Conservation (phyloP, 1,284 basidiomycete genomes). For the Apiotrichum mycotoxinovorans region DNA sequence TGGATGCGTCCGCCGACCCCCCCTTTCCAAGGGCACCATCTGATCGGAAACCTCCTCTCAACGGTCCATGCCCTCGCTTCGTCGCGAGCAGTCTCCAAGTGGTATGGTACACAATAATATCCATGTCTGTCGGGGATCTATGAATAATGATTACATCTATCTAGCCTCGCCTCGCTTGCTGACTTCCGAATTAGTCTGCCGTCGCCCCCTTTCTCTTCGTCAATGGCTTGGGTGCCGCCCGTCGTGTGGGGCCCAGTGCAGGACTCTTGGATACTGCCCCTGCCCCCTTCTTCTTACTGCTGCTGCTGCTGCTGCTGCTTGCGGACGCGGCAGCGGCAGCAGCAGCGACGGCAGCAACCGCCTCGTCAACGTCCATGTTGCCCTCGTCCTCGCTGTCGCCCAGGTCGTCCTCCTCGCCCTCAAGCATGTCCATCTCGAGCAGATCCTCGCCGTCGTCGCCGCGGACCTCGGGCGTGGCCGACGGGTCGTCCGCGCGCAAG, state of each 20-base stretch:
- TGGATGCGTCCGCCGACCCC: no score
- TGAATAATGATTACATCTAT: neutral
- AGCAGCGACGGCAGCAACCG: neutral
- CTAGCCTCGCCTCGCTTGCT: neutral
- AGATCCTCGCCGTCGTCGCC: conserved; percentile 39
- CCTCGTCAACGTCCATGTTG: conserved; percentile 38
- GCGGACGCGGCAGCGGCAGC: neutral
- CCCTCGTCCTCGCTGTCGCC: conserved; percentile 35
- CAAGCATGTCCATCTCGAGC: conserved; percentile 39
- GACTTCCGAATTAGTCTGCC: neutral
- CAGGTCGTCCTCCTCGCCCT: conserved; percentile 36
- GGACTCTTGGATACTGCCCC: conserved; percentile 4
- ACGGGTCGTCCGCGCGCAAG: conserved; percentile 52
- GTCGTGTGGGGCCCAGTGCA: conserved; percentile 2
- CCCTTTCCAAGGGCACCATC: no score
- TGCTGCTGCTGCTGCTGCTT: neutral
- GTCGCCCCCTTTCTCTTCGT: neutral
- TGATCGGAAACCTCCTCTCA: no score
- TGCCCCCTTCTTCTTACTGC: neutral
- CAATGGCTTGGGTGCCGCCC: neutral
- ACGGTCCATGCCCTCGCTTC: no score
- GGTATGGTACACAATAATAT: neutral
- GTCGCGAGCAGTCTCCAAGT: neutral
- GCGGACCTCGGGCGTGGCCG: conserved; percentile 24
- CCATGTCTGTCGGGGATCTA: neutral